These are phyloP conservation scores for Argentina anserina DNA, from an alignment of 306 rosid genomes.

Conservation along the genomic window DNA sequence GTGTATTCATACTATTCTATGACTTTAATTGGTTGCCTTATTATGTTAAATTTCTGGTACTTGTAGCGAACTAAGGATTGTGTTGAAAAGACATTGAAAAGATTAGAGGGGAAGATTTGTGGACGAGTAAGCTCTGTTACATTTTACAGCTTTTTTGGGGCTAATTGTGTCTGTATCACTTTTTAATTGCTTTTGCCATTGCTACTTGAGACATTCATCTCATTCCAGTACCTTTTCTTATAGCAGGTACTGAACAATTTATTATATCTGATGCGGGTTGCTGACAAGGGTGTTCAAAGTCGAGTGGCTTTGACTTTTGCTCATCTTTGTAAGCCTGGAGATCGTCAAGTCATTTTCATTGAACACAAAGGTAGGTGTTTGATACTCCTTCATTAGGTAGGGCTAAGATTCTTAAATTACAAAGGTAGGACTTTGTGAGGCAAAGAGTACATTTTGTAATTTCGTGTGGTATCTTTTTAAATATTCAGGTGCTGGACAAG, in stretches of 20 bases:
- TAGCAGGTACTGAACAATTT: conserved; percentile 55
- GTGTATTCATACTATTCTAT: neutral
- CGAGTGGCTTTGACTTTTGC: conserved; percentile 76
- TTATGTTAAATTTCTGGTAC: conserved; percentile 1
- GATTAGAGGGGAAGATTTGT: conserved; percentile 80
- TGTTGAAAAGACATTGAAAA: conserved; percentile 70
- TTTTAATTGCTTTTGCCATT: neutral
- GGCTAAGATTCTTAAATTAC: neutral
- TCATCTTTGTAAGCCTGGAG: conserved; percentile 62
- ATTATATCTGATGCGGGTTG: conserved; percentile 65
- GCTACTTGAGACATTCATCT: conserved; percentile 12
- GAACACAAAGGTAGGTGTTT: conserved; percentile 51
- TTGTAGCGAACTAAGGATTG: conserved; percentile 80
- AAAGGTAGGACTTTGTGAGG: neutral
- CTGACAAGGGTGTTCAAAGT: conserved; percentile 52
- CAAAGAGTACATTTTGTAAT: neutral
- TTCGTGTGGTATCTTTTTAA: neutral
- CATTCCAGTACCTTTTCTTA: neutral
- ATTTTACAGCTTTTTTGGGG: neutral
- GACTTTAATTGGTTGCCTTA: neutral
- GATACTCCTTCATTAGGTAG: neutral
- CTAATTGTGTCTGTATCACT: neutral
- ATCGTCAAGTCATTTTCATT: conserved; percentile 53
- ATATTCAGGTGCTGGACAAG: neutral
- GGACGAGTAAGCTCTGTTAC: conserved; percentile 48